Base-by-base conservation (phyloP, 2,329 filamentous ascomycete genomes). In the Colletotrichum costaricense region DNA sequence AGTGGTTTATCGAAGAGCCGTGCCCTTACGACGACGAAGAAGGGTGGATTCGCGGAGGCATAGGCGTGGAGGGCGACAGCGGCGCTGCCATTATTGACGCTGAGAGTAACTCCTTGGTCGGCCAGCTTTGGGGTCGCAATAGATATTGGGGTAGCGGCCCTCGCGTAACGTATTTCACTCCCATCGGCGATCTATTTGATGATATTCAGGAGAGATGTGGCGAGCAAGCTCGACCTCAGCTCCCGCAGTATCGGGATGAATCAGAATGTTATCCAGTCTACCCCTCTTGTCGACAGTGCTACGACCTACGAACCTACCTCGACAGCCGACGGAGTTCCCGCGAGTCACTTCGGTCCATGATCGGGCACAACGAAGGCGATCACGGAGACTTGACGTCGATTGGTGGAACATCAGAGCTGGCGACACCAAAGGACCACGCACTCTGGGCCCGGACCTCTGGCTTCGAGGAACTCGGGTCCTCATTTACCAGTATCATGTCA, bases 1-100 rank as follows among this genome's bases (percentile, higher is more conserved):
- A 86, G 76, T 86, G 85, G 85, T 86, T 83, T 66, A 78, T 86
- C 24, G 84, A 86, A 74, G 83, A 85, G 72, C 81, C 82, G 2
- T 79, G 77, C 33, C 74, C 79, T 0, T 78, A 76, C n/a, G 82
- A 84, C 11, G 75, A 85, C 56, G 84, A 85, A 52, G 82, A 86
- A 14, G 80, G 77, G 11, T 86, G 85, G 85, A 86, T 86, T 63
- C 80, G 83, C 2, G 84, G 85, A 4, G 85, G 85, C 33, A 85
- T 86, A 12, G 84, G 85, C 19, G 83, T 86, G 8, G 78, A 80
- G 58, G 85, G 85, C 11, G 85, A 86, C 72, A 86, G 84, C 69
- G 85, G 85, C 35, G 84, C 84, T 2, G 83, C 82, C 63, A 79
- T 86, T 46, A 78, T 86, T n/a, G 84, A 86, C 62, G 77, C 78